A percentile compares a stretch with the other conserved stretches of the same genome.
phyloP scores from a whole-genome alignment of 768 basidiomycete species.

The Pisolithus orientalis region DNA sequence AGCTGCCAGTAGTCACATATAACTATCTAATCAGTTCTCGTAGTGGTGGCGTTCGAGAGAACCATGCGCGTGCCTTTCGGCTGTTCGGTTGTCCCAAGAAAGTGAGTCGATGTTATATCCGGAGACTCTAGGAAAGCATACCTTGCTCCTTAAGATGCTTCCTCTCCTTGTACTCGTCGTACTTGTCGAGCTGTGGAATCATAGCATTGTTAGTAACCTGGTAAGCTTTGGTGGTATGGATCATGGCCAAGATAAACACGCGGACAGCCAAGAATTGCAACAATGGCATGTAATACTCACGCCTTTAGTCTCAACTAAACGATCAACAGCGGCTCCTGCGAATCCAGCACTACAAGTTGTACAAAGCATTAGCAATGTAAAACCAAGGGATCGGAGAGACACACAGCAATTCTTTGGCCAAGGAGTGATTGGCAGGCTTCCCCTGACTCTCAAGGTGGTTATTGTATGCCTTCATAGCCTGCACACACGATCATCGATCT shows the following conservation, averaged over 20 bases:
- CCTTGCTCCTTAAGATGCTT: neutral
- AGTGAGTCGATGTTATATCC: too few species aligned
- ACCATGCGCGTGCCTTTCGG: too few species aligned
- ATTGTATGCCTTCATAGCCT: conserved; percentile 64
- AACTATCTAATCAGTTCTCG: too few species aligned
- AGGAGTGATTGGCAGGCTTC: conserved; percentile 40
- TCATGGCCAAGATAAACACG: neutral
- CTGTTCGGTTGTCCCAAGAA: too few species aligned
- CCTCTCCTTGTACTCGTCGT: neutral
- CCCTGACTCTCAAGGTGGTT: conserved; percentile 47
- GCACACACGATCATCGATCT: neutral
- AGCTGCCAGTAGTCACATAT: too few species aligned
- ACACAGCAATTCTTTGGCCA: conserved; percentile 52
- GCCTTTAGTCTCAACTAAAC: conserved; percentile 52
- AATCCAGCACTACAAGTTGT: conserved; percentile 42
- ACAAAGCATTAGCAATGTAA: neutral
- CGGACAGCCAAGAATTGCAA: neutral
- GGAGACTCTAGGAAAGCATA: neutral
- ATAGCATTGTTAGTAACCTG: too few species aligned
- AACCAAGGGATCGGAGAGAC: neutral
- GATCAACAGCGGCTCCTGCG: conserved; percentile 47
- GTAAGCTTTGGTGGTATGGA: too few species aligned
- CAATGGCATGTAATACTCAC: conserved; percentile 20
- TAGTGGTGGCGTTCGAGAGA: too few species aligned
- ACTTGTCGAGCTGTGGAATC: neutral